A percentile compares a stretch with the other conserved stretches of the same genome.
Evolutionary conservation across 2,329 filamentous ascomycete species (phyloP).

Genomic region (Aspergillus neoniger): DNA sequence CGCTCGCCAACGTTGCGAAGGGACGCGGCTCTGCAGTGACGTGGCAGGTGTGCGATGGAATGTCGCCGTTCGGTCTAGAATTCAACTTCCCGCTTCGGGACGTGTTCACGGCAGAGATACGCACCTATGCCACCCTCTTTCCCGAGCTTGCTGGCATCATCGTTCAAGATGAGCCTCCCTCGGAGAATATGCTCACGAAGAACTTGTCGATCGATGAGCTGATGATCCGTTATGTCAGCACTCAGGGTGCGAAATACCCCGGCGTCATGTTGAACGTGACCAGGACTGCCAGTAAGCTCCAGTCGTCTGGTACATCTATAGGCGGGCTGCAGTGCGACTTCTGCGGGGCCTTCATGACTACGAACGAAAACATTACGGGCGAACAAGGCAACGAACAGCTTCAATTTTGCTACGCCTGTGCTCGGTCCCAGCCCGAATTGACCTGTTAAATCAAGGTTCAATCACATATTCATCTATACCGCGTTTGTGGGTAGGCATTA

Average conservation of each 20-base stretch:
- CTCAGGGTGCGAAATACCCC: conserved; percentile 81
- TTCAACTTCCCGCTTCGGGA: conserved; percentile 85
- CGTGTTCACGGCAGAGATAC: conserved; percentile 77
- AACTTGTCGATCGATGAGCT: conserved; percentile 88
- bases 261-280: conserved; percentile 95
- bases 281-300: conserved; percentile 81
- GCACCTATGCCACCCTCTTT: conserved; percentile 61
- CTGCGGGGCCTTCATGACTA: conserved; percentile 69
- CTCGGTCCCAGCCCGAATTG: conserved; percentile 40
- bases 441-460: conserved; percentile 23
- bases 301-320: conserved; percentile 42
- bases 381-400: conserved; percentile 43
- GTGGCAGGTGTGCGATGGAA: conserved; percentile 78
- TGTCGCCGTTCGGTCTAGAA: conserved; percentile 56
- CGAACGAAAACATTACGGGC: conserved; percentile 60
- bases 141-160: conserved; percentile 56
- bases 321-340: conserved; percentile 58
- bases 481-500: background rate
- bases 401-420: conserved; percentile 48
- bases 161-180: conserved; percentile 42
- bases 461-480: background rate
- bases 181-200: conserved; percentile 38
- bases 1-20: conserved; percentile 85
- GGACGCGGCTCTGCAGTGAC: conserved; percentile 82
- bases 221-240: conserved; percentile 84